Evolutionary conservation across 2,329 filamentous ascomycete species (phyloP).

Genomic region (Dothidotthia symphoricarpi): DNA sequence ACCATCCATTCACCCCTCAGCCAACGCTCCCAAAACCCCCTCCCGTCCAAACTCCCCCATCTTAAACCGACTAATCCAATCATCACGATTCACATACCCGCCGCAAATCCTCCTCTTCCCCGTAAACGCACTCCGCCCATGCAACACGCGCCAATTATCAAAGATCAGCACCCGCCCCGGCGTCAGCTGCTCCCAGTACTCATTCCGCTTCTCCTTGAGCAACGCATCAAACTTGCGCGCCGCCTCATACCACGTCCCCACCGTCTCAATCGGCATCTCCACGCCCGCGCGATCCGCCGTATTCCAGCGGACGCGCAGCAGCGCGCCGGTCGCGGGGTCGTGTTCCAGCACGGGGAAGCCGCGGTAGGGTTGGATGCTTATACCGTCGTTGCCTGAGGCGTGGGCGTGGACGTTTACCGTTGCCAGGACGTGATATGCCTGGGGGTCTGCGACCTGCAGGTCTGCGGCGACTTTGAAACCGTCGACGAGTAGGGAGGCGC

Average conservation of each 20-base stretch:
- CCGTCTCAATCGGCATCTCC: slow-evolving; percentile 53
- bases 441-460: slow-evolving; percentile 55
- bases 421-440: slow-evolving; percentile 59
- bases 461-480: slow-evolving; percentile 71
- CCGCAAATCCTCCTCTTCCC: slow-evolving; percentile 87
- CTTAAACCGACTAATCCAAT: slow-evolving; percentile 29
- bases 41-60: slow-evolving; percentile 15
- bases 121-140: slow-evolving; percentile 79
- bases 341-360: slow-evolving; percentile 71
- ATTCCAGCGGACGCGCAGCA: slow-evolving; percentile 83
- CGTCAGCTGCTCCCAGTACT: slow-evolving; percentile 77
- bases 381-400: slow-evolving; percentile 81
- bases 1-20: slow-evolving; percentile 1
- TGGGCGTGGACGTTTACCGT: slow-evolving; percentile 67
- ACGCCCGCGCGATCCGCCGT: slow-evolving; percentile 79
- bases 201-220: slow-evolving; percentile 61
- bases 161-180: slow-evolving; percentile 87
- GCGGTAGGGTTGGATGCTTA: slow-evolving; percentile 71
- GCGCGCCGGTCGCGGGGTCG: slow-evolving; percentile 44
- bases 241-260: slow-evolving; percentile 72
- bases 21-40: slow-evolving; percentile 15
- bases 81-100: slow-evolving; percentile 58
- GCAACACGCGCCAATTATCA: slow-evolving; percentile 92
- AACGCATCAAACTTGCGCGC: slow-evolving; percentile 72
- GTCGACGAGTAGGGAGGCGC: slow-evolving; percentile 79